phyloP scores from a whole-genome alignment of 305 asterid genomes.

The Fraxinus platypoda region DNA sequence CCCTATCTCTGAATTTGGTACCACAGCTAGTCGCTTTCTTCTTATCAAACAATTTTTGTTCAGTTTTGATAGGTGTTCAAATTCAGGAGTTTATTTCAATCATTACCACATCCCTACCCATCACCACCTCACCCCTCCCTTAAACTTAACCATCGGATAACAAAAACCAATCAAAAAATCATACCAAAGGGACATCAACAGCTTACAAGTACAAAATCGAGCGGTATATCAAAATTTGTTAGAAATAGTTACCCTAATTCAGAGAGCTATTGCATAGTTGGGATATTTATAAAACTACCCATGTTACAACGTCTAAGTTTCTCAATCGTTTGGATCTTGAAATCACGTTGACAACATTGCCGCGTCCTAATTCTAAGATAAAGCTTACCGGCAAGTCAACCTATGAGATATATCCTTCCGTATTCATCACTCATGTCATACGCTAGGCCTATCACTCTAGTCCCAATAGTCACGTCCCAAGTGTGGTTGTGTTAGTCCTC shows the following conservation, averaged over 20 bases:
- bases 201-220: not conserved
- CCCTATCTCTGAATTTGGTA: not conserved
- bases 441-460: not conserved
- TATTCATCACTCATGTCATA: not conserved
- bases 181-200: not conserved
- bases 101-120: not conserved
- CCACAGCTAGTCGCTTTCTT: not conserved
- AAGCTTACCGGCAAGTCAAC: not conserved
- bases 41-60: not conserved
- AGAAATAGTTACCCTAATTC: not conserved
- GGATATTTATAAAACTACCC: not conserved
- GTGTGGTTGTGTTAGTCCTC: not conserved
- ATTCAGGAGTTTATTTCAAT: not conserved
- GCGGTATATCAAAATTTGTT: not conserved
- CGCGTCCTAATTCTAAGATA: not conserved
- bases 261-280: not conserved
- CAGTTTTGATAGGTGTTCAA: not conserved
- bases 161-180: not conserved
- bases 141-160: not conserved
- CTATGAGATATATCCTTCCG: not conserved
- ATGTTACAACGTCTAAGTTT: not conserved
- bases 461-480: not conserved
- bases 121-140: not conserved
- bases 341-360: not conserved
- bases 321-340: not conserved